Evolutionary conservation across 169 alveolate species (phyloP).

Genomic region (Plasmodium adleri): DNA sequence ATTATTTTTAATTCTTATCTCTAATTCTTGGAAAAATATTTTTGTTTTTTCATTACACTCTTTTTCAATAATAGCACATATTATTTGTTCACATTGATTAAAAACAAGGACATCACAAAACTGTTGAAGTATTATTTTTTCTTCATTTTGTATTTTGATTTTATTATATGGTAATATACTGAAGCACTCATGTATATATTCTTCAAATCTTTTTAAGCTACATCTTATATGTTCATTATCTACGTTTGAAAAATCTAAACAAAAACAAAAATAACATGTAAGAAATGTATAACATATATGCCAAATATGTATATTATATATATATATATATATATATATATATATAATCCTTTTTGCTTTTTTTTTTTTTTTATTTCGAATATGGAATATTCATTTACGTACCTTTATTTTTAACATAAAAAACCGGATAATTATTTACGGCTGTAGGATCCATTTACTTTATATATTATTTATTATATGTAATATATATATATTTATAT

Average conservation of each 20-base stretch:
- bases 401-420: constrained; percentile 62
- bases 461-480: constrained; percentile 8
- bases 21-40: constrained; percentile 17
- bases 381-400: background rate
- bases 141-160: constrained; percentile 24
- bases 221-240: constrained; percentile 24
- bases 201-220: constrained; percentile 38
- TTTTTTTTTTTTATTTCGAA: no score
- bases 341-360: no score
- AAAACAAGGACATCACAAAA: constrained; percentile 67
- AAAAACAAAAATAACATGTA: constrained; percentile 1
- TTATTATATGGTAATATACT: constrained; percentile 36
- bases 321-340: no score
- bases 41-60: constrained; percentile 44
- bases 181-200: constrained; percentile 35
- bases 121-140: constrained; percentile 17
- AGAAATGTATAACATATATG: background rate
- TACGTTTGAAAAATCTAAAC: constrained; percentile 19
- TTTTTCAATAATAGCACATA: constrained; percentile 46
- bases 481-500: no score
- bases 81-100: constrained; percentile 47
- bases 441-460: constrained; percentile 64
- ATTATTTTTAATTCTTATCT: constrained; percentile 30
- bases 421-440: constrained; percentile 53
- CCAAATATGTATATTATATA: background rate